Conservation (phyloP, 148 eudicot species). For the Pouteria glomerata region DNA sequence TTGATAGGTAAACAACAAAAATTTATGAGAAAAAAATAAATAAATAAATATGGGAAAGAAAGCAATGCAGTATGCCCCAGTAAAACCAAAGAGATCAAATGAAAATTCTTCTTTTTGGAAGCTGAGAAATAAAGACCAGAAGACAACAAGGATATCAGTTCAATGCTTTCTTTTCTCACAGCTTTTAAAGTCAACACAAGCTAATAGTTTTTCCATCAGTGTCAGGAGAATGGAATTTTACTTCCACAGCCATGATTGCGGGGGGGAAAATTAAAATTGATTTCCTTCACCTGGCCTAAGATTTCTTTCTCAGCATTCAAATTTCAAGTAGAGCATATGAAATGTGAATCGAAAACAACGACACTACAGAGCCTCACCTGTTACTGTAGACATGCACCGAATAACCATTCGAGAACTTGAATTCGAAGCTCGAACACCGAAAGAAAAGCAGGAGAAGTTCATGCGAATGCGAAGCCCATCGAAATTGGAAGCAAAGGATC, state of each 20-base stretch:
- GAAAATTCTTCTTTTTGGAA: too few relatives aligned
- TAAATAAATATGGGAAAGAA: too few relatives aligned
- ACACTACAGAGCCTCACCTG: slow-evolving; percentile 16
- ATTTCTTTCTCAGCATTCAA: slow-evolving; percentile 2
- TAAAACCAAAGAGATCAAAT: too few relatives aligned
- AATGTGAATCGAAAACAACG: neutral
- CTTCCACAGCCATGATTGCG: neutral
- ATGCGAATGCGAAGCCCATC: slow-evolving; percentile 28
- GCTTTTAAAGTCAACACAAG: too few relatives aligned
- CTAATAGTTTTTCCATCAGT: neutral
- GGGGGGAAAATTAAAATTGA: neutral
- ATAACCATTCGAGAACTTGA: slow-evolving; percentile 32
- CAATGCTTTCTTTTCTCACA: too few relatives aligned
- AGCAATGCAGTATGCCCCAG: too few relatives aligned
- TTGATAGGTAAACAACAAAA: too few relatives aligned
- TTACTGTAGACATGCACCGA: slow-evolving; percentile 41
- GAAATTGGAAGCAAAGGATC: slow-evolving; percentile 24
- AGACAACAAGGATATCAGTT: too few relatives aligned
- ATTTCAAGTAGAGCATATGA: neutral
- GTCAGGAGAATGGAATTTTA: neutral
- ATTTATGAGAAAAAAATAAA: too few relatives aligned
- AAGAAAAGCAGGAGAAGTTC: slow-evolving; percentile 9
- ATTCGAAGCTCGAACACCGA: slow-evolving; percentile 29
- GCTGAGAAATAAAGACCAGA: too few relatives aligned
- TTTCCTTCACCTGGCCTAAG: neutral